phyloP scores from a whole-genome alignment of 108 stramenopile genomes.

The Schizochytrium sp. region DNA sequence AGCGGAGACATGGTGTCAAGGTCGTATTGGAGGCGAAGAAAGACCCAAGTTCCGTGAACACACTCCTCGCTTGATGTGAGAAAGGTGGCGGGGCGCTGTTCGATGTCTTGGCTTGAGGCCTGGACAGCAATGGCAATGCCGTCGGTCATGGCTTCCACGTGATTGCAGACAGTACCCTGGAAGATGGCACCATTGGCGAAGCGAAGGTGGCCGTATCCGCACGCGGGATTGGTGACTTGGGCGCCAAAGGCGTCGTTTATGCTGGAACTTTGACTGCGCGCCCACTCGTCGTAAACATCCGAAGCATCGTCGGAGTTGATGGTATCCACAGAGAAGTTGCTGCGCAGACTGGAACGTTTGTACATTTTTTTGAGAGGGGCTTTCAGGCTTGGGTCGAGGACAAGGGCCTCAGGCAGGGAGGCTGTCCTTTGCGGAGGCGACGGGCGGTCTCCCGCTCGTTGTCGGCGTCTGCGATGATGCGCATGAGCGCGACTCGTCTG shows the following conservation, averaged over 20 bases:
- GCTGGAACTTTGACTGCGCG: not conserved
- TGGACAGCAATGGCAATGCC: not conserved
- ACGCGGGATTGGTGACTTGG: not conserved
- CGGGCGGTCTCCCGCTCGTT: too few species aligned
- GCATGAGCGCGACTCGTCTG: too few species aligned
- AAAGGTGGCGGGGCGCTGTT: not conserved
- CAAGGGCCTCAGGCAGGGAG: not conserved
- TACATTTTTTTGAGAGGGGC: not conserved
- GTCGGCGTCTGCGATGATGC: too few species aligned
- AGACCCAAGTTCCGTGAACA: not conserved
- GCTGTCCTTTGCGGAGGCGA: too few species aligned
- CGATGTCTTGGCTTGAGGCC: not conserved
- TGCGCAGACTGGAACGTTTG: not conserved
- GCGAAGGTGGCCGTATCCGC: not conserved
- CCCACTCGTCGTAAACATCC: too few species aligned
- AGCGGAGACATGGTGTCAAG: not conserved
- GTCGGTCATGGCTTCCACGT: not conserved
- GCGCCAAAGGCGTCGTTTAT: not conserved
- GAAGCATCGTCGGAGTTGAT: too few species aligned
- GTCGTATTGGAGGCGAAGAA: not conserved
- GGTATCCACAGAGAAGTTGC: too few species aligned
- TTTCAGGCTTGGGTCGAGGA: not conserved
- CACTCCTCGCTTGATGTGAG: not conserved
- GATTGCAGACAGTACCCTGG: not conserved
- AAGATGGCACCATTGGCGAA: not conserved